phyloP scores from a whole-genome alignment of 2,329 filamentous ascomycete species.

The Colletotrichum orbiculare region DNA sequence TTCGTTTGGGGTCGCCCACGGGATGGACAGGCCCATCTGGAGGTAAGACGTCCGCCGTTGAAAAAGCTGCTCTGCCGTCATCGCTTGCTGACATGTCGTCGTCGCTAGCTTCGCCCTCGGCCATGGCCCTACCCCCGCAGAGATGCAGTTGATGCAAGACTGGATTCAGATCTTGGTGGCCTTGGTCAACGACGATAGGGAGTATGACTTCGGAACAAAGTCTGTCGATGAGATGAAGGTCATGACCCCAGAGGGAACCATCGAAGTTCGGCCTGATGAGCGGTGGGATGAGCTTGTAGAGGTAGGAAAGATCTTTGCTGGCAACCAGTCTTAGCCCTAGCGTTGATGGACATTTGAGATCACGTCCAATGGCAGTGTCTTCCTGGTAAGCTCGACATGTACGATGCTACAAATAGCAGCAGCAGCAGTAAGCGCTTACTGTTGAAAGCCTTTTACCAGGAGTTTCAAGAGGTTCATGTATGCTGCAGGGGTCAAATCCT shows the following conservation, averaged over 20 bases:
- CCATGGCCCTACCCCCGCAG: constrained; percentile 49
- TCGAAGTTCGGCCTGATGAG: constrained; percentile 48
- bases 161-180: constrained; percentile 52
- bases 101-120: constrained; percentile 48
- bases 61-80: not conserved
- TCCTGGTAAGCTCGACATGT: no score
- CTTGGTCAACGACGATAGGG: constrained; percentile 48
- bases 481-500: no score
- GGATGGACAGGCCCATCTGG: constrained; percentile 56
- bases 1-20: constrained; percentile 49
- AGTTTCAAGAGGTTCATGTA: no score
- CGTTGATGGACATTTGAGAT: no score
- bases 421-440: no score
- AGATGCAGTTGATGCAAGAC: constrained; percentile 49
- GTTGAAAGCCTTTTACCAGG: no score
- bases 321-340: constrained; percentile 12
- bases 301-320: constrained; percentile 44
- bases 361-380: no score
- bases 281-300: constrained; percentile 48
- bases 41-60: constrained; percentile 44
- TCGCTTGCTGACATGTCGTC: not conserved
- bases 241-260: constrained; percentile 44
- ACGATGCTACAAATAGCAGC: no score
- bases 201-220: constrained; percentile 48
- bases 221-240: constrained; percentile 49